Conservation (phyloP, 2,329 filamentous ascomycete species). For the Dendrostoma leiphaemia region DNA sequence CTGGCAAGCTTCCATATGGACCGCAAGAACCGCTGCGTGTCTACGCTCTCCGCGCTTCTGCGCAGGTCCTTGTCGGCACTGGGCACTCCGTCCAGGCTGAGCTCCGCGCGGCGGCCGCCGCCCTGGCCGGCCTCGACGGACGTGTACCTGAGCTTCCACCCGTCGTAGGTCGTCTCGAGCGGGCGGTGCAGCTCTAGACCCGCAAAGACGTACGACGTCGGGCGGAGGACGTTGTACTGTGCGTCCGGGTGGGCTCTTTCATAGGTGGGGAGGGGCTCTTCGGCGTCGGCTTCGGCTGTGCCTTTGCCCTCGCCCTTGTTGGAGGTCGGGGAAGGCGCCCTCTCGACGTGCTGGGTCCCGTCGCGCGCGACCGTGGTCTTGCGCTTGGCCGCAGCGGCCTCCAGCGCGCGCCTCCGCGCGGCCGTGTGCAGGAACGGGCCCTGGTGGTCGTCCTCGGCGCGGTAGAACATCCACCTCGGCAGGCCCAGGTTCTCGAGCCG, state of each 20-base stretch:
- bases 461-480: constrained; percentile 22
- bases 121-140: constrained; percentile 51
- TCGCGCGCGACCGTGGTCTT: background rate
- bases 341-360: background rate
- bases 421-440: background rate
- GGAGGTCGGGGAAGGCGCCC: background rate
- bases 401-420: background rate
- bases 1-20: constrained; percentile 16
- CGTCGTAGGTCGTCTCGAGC: constrained; percentile 39
- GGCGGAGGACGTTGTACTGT: constrained; percentile 11
- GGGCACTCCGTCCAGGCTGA: constrained; percentile 41
- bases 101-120: constrained; percentile 49
- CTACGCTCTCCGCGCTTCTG: background rate
- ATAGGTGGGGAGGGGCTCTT: background rate
- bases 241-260: background rate
- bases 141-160: constrained; percentile 48
- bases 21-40: constrained; percentile 7
- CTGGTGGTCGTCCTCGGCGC: background rate
- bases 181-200: constrained; percentile 52
- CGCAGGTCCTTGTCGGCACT: constrained; percentile 9
- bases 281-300: background rate
- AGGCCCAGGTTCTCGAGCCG: constrained; percentile 23
- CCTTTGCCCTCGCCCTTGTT: too few relatives aligned
- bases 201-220: constrained; percentile 40
- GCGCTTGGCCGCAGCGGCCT: background rate